Base-by-base conservation (phyloP, 805 yeast genomes). In the Cyberlindnera veronae region DNA sequence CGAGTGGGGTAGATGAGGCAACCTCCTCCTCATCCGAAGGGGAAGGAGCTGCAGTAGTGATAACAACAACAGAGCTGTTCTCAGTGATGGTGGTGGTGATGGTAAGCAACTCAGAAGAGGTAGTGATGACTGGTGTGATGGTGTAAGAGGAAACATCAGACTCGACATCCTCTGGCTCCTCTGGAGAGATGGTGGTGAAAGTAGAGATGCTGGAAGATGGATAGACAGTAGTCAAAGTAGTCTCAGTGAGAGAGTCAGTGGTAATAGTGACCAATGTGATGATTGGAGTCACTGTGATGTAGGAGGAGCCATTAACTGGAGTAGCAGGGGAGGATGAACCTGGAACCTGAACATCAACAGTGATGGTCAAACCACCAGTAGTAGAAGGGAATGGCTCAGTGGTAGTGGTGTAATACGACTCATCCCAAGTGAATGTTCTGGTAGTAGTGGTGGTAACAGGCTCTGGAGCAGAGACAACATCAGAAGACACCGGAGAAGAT, bases 261-360 rank as follows among this genome's bases (percentile, higher is more conserved):
- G 18, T 16, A 17, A 26, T 14, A 11, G 32, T 18, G 23, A 14
- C 24, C 22, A 24, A 18, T 14, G 12, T 6, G 12, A 28, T 14
- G 5, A 5, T 10, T n/a, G 29, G 3, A 23, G 30, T n/a, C 19
- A 8, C 32, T 4, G 32, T 9, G 18, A 13, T 24, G 28, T 13
- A 24, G n/a, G 28, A 24, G 5, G 13, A 8, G n/a, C 5, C 28
- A 24, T 12, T 10, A 12, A 24, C 11, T 12, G 28, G 13, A 24
- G 13, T 6, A 24, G 12, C 28, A 24, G 14, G 11, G 28, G n/a
- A 24, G 13, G 28, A 24, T 14, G 13, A 10, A n/a, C n/a, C 23
- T 32, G 50, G 50, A 33, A 46, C 41, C 21, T 44, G 31, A 19
- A 41, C 41, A 34, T 35, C 38, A 21, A 39, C 39, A 17, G 44